Base-by-base conservation (phyloP, 2,329 filamentous ascomycete species). In the Dissoconium aciculare region DNA sequence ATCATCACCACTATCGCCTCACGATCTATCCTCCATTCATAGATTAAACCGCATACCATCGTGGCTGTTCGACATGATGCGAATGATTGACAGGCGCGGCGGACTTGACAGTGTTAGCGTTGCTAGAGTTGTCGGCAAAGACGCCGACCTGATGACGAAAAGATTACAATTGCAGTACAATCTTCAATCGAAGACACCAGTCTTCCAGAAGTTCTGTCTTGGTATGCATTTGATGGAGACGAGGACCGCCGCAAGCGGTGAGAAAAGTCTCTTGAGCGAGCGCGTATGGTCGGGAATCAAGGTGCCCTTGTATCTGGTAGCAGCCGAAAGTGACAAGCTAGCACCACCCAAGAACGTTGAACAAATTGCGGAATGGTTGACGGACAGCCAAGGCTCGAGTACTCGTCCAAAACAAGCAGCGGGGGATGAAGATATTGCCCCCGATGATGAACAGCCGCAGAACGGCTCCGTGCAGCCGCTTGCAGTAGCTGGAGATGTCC, bases 141-240 rank as follows among this genome's bases (percentile, higher is more conserved):
- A 66, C 19, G 74, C 77, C 1, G 76, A 82, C 25, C 53, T 63
- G 3, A 70, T 80, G 43, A 67, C 76, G 1, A 74, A 71, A 46
- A 63, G 65, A 33, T 61, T 83, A 19, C 81, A 87, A 51, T 54
- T 77, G 34, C 67, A 68, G 3, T 87, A 76, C 57, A 95, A 95
- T 51, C 66, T 69, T 36, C 83, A 93, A 51, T 93, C 82, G 39
- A 72, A 67, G 41, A 89, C 84, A 0, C 66, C 77, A 0, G 80
- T 89, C 0, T 93, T 81, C 68, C 71, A 41, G 72, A 83, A 23
- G 84, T 92, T 73, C 74, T 76, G 1, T 73, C 66, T 53, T 82
- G 84, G 0, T 64, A 66, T 30, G 61, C 89, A 26, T 27, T 25
- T 19, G 10, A 34, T 31, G 28, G 36, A 37, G 30, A 36, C 15